Base-by-base conservation (phyloP, 2,329 filamentous ascomycete genomes). In the Incumbomyces delicatus region DNA sequence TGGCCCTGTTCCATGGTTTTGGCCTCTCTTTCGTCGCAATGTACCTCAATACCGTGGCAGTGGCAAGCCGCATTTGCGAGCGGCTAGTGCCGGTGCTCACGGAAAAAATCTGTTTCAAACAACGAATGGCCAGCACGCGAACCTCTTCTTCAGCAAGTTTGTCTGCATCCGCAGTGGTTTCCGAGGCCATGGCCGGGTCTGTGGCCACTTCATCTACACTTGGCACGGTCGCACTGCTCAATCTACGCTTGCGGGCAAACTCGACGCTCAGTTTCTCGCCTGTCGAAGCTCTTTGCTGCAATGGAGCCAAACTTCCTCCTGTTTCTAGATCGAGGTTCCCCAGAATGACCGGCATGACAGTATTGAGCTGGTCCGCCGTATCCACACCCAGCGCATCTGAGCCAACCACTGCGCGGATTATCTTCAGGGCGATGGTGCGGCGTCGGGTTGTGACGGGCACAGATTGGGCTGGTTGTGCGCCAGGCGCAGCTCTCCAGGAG, bases 121-220 rank as follows among this genome's bases (percentile, higher is more conserved):
- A 94, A 58, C 88, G 83, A 57, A 95, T 73, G 3, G 92, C 90
- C 52, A 94, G 71, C 6, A 94, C 73, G 22, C 85, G 85, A 13
- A 88, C 87, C 60, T 94, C 85, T 67, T 95, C 83, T 65, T 96
- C 89, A 1, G 87, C 89, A 50, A 92, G 70, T 62, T 83, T 87
- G 65, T 96, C 92, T 20, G 87, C 87, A 60, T 95, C 90, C 18
- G 83, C 83, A 1, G 86, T 85, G 0, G 87, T 87, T 46, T 83
- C 86, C 1, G 84, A 77, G 18, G 85, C 84, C 10, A 74, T 64
- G 10, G 75, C 69, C 42, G 78, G 75, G 36, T 85, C 76, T 51
- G 85, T 85, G 5, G 80, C 76, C 35, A 81, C 78, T 0, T 80
- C 81, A 39, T 86, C 83, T 41, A 74, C 74, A 1, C 85, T 89